Percentiles rank a stretch among this genome's conserved stretches.
These are phyloP conservation scores for Alloascoidea africana DNA, from an alignment of 805 yeast species.

Conservation along the genomic window DNA sequence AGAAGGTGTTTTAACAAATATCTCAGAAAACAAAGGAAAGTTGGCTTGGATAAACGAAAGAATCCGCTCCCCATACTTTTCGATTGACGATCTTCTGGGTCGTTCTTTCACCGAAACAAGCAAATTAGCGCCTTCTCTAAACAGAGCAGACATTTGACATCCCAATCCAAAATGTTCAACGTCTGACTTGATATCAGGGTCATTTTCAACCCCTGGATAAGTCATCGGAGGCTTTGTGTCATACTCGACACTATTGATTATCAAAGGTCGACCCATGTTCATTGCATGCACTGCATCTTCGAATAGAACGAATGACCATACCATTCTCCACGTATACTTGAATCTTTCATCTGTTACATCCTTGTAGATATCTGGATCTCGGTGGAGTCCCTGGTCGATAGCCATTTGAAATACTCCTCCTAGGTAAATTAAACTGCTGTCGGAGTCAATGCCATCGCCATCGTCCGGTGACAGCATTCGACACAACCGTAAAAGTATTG, in stretches of 20 bases:
- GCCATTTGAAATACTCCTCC: not conserved
- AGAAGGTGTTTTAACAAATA: not conserved
- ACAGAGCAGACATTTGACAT: not conserved
- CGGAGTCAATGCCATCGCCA: not conserved
- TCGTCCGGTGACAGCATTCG: not conserved
- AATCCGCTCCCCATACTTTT: not conserved
- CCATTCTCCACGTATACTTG: not conserved
- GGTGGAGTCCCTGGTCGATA: not conserved
- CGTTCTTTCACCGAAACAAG: not conserved
- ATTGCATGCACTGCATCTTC: not conserved
- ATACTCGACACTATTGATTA: not conserved
- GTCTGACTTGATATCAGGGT: not conserved
- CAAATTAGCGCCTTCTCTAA: not conserved
- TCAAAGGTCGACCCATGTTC: not conserved
- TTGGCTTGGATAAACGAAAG: not conserved
- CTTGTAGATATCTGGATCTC: slow-evolving; percentile 1
- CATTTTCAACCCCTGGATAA: not conserved
- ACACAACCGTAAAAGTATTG: not conserved
- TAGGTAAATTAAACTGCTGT: not conserved
- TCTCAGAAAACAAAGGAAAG: not conserved
- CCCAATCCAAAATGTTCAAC: no score
- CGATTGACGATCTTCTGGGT: not conserved
- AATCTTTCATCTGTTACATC: not conserved
- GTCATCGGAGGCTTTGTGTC: not conserved
- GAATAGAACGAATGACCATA: not conserved